phyloP scores from a whole-genome alignment of 2,329 filamentous ascomycete genomes.

The Hymenoscyphus albidus region DNA sequence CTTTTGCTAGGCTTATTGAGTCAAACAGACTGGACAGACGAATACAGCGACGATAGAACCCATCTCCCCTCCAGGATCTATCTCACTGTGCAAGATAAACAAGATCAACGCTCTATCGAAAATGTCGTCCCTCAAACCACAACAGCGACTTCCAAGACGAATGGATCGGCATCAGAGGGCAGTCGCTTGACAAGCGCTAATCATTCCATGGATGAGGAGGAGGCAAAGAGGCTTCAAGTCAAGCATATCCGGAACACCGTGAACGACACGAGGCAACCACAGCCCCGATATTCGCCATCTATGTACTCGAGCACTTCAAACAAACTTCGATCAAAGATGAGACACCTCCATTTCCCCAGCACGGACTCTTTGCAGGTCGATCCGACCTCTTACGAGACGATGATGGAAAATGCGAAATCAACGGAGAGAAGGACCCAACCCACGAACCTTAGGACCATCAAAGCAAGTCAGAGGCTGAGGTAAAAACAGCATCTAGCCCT shows the following conservation, averaged over 20 bases:
- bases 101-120: background rate
- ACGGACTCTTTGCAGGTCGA: conserved; percentile 27
- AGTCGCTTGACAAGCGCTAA: background rate
- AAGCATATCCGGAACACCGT: background rate
- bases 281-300: conserved; percentile 24
- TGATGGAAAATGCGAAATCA: background rate
- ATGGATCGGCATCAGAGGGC: background rate
- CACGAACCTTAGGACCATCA: conserved; percentile 43
- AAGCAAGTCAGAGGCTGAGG: too few relatives aligned
- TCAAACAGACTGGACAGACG: too few relatives aligned
- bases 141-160: background rate
- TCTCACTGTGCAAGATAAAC: background rate
- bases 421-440: conserved; percentile 32
- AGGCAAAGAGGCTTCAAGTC: background rate
- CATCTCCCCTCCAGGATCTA: background rate
- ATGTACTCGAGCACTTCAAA: conserved; percentile 19
- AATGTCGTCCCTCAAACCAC: background rate
- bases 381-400: conserved; percentile 9
- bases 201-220: background rate
- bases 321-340: background rate
- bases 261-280: conserved; percentile 10
- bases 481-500: too few relatives aligned
- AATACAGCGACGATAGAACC: background rate
- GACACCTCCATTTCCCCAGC: conserved; percentile 21
- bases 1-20: too few relatives aligned